Evolutionary conservation across 495 filamentous ascomycete species (phyloP), one percentile per base, ranked within the genome.

Genomic region (Annulohypoxylon stygium): DNA sequence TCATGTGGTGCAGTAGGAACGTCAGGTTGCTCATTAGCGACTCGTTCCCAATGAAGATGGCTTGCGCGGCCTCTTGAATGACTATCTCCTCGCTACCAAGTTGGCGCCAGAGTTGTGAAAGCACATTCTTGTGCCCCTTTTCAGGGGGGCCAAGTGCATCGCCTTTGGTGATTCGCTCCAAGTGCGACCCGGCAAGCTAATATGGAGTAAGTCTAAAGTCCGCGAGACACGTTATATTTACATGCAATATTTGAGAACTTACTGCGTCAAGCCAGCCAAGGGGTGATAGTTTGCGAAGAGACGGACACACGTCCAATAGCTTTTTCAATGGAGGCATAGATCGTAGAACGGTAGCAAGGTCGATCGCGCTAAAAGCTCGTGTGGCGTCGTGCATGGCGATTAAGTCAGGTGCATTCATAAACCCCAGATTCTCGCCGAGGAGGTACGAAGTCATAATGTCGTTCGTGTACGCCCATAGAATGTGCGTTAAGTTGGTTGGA

Each of bases 401-500:
- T 9, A 55, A 55, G 26, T 55, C 51, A 9, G 26, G 26, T 4
- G 26, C 33, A 0, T 55, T 34, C 51, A 55, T 14, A 12, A 55
- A 55, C 6, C 51, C 51, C n/a, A 33, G 51, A 55, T 55, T 25
- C 51, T 55, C 51, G 6, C 51, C 51, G 14, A 55, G 26, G 26
- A 55, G 10, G 11, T 55, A 55, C 4, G 51, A 55, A 6, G 25
- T 16, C 51, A 55, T 55, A 16, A 55, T 33, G 34, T 55, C 51
- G 26, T 55, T 55, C 34, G 51, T 55, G 51, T 55, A 55, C 2
- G 51, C 51, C 51, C 51, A 55, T 16, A 55, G 26, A 55, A 55
- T 26, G 20, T 55, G 26, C 25, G 51, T 55, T 5, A 55, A 9
- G 12, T 55, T 55, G 1, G 26, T 34, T n/a, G 39, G 39, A 25